Evolutionary conservation across 768 basidiomycete genomes (phyloP).

Genomic region (Termitomyces sp.): DNA sequence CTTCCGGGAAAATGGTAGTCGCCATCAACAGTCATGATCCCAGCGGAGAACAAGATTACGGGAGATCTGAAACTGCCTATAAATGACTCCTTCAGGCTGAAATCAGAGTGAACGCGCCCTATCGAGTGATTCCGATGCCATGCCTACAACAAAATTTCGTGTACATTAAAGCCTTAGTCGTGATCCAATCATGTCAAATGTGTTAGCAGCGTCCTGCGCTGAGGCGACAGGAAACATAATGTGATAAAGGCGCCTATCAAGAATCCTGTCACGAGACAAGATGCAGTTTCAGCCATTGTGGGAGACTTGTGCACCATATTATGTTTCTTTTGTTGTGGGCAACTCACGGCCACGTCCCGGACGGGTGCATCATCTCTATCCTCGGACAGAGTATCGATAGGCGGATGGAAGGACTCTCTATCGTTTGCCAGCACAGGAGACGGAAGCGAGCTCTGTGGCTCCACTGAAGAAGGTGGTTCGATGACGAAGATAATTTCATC

Average conservation of each 20-base stretch:
- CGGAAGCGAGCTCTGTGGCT: background rate
- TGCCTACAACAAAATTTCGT: too few relatives aligned
- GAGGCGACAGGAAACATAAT: conserved; percentile 41
- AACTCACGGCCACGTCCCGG: conserved; percentile 7
- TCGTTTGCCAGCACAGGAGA: background rate
- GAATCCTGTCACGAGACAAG: conserved; percentile 46
- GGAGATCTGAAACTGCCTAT: too few relatives aligned
- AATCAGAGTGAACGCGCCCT: too few relatives aligned
- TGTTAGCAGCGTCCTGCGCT: conserved; percentile 38
- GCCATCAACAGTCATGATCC: too few relatives aligned
- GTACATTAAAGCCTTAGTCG: too few relatives aligned
- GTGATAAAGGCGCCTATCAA: conserved; percentile 54
- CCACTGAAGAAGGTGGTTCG: conserved; percentile 2
- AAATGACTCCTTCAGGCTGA: too few relatives aligned
- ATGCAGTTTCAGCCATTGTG: conserved; percentile 27
- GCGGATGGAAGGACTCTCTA: background rate
- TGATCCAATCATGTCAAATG: conserved; percentile 16
- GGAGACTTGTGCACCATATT: conserved; percentile 10
- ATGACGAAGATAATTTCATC: conserved; percentile 1
- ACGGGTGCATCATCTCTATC: conserved; percentile 4
- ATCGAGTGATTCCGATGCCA: too few relatives aligned
- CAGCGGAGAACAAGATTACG: too few relatives aligned
- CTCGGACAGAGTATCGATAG: background rate
- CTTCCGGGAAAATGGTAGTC: too few relatives aligned
- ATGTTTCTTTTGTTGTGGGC: conserved; percentile 5